Evolutionary conservation across 1,284 basidiomycete species (phyloP), one percentile per base, ranked within the genome.

Genomic region (Cryptococcus floricola): DNA sequence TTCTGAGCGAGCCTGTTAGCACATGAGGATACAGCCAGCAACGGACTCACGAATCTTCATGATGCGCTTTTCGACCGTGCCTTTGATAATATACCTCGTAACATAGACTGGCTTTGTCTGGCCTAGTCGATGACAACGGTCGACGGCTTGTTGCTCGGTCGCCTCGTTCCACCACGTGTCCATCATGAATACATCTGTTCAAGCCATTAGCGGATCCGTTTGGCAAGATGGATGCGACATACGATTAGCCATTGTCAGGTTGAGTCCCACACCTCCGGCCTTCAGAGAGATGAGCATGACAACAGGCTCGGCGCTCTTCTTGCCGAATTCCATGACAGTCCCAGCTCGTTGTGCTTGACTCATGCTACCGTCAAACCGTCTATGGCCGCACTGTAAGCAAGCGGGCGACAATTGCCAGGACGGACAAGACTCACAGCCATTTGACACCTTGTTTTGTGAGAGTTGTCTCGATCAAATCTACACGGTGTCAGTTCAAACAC

Each of bases 151-250:
- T 62, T 88, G 87, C 74, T 94, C 91, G 19, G 84, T 87, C 0
- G 91, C 91, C 25, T 89, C 85, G 71, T 93, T 94, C 90, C 91
- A 95, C 90, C 90, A 94, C 60, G 90, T 93, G 66, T 95, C 92
- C 89, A 94, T 92, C 89, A 94, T 91, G 74, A 90, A 93, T 3
- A 93, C 91, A 73, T 91, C 81, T 91, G 87, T 5, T 7, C 8
- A 25, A 2, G 85, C 86, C 34, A 80, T 83, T 27, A 54, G 49
- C 37, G 23, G 38, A 25, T 8, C 18, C 14, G 31, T 16, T n/a
- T 16, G 18, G 43, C 14, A 12, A 52, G 27, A 31, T 41, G 47
- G 39, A n/a, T 5, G 16, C 0, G n/a, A 61, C 67, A 54, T 50
- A 73, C 68, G 65, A 44, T 72, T 73, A 8, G 70, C 71, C 66